Percentiles rank a stretch among this genome's conserved stretches.
These are phyloP conservation scores for Mycogone perniciosa DNA, from an alignment of 2,329 filamentous ascomycete species.

Conservation along the genomic window DNA sequence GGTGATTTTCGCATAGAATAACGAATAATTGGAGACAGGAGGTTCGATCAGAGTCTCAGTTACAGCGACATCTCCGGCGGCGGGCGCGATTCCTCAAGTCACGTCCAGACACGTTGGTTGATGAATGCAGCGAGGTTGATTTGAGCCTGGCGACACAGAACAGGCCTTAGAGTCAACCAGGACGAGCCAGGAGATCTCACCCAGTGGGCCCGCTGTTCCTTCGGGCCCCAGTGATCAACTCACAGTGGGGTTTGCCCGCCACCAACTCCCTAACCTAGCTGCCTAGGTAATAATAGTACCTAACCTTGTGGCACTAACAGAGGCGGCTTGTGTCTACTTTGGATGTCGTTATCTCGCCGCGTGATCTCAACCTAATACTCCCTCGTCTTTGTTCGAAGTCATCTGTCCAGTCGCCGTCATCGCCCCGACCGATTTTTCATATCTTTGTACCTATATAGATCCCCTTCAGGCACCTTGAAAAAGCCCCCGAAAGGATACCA, in stretches of 20 bases:
- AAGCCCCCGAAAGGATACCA: no score
- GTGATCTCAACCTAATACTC: slow-evolving; percentile 10
- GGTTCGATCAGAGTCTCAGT: no score
- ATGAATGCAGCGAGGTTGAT: no score
- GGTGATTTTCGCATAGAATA: no score
- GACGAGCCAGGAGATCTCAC: slow-evolving; percentile 24
- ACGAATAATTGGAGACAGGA: no score
- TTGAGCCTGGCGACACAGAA: no score
- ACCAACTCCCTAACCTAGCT: neutral
- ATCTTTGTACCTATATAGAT: no score
- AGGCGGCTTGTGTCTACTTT: neutral
- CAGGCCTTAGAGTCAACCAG: neutral
- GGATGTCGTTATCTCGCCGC: slow-evolving; percentile 7
- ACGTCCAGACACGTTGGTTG: no score
- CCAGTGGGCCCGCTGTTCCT: slow-evolving; percentile 5
- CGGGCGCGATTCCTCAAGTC: no score
- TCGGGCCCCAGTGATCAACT: neutral
- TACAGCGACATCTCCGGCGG: no score
- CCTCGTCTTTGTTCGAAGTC: slow-evolving; percentile 8
- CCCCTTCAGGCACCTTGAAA: no score
- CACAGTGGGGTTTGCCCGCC: neutral
- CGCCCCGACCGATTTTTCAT: no score
- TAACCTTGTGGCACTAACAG: neutral
- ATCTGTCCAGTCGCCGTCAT: neutral
- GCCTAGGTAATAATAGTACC: neutral